Evolutionary conservation across 2,329 filamentous ascomycete genomes (phyloP).

Genomic region (Cordyceps tenuipes): DNA sequence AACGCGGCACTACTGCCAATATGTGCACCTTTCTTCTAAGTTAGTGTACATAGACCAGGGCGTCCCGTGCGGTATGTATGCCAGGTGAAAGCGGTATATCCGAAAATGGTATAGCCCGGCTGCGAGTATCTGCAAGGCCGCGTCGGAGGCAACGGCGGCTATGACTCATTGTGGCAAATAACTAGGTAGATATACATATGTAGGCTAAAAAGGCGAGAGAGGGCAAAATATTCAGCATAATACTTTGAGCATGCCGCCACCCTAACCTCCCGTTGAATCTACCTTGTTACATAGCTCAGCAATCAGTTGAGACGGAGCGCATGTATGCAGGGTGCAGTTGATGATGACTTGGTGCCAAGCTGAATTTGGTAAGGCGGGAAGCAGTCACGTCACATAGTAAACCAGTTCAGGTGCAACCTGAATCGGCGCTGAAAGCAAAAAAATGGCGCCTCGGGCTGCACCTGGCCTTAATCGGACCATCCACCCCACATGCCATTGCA

Average conservation of each 20-base stretch:
- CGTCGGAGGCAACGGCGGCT: conserved; percentile 1
- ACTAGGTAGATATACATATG: background rate
- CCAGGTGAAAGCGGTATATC: background rate
- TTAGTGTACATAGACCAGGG: too few relatives aligned
- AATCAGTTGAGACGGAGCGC: background rate
- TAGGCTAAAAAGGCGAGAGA: too few relatives aligned
- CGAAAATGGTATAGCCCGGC: background rate
- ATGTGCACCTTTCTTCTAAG: background rate
- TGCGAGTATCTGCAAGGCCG: background rate
- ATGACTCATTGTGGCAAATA: background rate
- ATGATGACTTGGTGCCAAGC: background rate
- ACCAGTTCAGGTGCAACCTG: background rate
- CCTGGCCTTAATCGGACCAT: conserved; percentile 4
- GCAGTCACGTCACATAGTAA: background rate
- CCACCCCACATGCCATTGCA: conserved; percentile 9
- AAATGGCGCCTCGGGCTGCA: background rate
- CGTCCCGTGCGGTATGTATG: too few relatives aligned
- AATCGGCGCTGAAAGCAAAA: background rate
- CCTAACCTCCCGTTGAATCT: background rate
- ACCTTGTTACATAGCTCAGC: too few relatives aligned
- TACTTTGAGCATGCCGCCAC: background rate
- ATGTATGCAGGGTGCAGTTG: background rate
- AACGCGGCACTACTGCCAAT: background rate
- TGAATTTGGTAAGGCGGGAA: background rate
- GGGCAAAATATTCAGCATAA: too few relatives aligned